Conservation (phyloP, 352 stramenopile species). For the Phytophthora pinifolia region DNA sequence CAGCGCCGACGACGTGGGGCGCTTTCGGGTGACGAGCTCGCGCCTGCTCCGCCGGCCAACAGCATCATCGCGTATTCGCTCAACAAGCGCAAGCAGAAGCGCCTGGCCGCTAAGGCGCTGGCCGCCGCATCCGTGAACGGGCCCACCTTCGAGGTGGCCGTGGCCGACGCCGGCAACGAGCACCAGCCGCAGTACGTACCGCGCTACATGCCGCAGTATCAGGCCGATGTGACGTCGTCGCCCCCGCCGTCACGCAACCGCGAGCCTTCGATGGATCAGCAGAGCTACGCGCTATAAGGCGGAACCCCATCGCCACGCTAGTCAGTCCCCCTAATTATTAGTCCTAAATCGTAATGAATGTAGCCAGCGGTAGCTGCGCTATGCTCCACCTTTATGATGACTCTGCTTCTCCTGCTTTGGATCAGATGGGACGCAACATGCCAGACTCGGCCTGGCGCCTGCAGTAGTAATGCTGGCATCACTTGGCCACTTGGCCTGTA, state of each 20-base stretch:
- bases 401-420: slow-evolving; percentile 5
- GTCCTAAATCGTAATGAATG: slow-evolving; percentile 31
- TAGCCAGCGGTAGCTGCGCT: slow-evolving; percentile 32
- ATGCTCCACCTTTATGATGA: slow-evolving; percentile 9
- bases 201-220: slow-evolving; percentile 38
- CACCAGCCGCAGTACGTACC: slow-evolving; percentile 35
- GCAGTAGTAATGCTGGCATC: slow-evolving; percentile 4
- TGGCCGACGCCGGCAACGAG: slow-evolving; percentile 31
- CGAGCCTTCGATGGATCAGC: slow-evolving; percentile 51
- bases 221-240: slow-evolving; percentile 13
- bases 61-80: slow-evolving; percentile 61
- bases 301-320: slow-evolving; percentile 11
- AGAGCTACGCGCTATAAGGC: slow-evolving; percentile 60
- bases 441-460: slow-evolving; percentile 1
- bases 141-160: slow-evolving; percentile 34
- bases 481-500: too few species aligned
- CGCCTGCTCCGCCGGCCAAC: slow-evolving; percentile 18
- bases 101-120: slow-evolving; percentile 42
- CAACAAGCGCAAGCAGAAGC: slow-evolving; percentile 64
- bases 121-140: slow-evolving; percentile 28
- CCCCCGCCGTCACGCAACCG: slow-evolving; percentile 23
- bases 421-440: slow-evolving; percentile 21
- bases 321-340: slow-evolving; percentile 38
- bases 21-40: slow-evolving; percentile 32
- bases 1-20: slow-evolving; percentile 44